Conservation (phyloP, 1,284 basidiomycete species). For the Naganishia albida region DNA sequence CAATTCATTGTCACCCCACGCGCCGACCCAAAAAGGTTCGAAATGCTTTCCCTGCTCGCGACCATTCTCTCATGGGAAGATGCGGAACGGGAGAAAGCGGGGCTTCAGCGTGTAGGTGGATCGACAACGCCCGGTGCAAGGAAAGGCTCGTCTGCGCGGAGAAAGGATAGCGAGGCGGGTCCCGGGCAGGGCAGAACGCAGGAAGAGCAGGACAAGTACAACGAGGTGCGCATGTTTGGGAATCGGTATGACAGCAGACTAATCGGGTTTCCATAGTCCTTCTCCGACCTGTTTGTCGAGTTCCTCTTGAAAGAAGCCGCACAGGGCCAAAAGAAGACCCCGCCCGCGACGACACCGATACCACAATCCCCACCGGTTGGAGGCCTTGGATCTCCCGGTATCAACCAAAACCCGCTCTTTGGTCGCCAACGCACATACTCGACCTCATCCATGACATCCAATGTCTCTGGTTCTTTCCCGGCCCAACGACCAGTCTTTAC, state of each 20-base stretch:
- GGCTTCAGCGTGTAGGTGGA: conserved; percentile 66
- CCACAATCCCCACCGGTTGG: not conserved
- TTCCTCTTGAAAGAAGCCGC: conserved; percentile 87
- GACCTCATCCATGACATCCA: conserved; percentile 5
- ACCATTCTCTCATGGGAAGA: conserved; percentile 90
- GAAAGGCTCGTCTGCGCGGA: conserved; percentile 42
- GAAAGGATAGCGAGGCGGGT: conserved; percentile 75
- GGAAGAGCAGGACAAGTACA: conserved; percentile 52
- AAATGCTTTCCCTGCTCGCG: conserved; percentile 87
- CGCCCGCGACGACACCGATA: not conserved
- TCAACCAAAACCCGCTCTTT: not conserved
- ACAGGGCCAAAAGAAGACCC: conserved; percentile 43
- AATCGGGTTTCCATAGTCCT: conserved; percentile 64
- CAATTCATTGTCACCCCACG: conserved; percentile 87
- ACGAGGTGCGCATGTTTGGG: conserved; percentile 46
- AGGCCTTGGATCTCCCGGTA: conserved; percentile 1
- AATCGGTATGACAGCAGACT: not conserved
- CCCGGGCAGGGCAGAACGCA: conserved; percentile 39
- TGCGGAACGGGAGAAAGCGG: conserved; percentile 83
- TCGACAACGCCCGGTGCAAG: conserved; percentile 30
- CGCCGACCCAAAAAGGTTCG: conserved; percentile 90
- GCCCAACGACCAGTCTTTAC: not conserved
- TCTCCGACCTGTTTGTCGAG: conserved; percentile 92
- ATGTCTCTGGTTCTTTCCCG: conserved; percentile 13
- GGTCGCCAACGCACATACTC: conserved; percentile 16